Conservation (phyloP, 2,329 filamentous ascomycete species). For the Aspergillus texensis region DNA sequence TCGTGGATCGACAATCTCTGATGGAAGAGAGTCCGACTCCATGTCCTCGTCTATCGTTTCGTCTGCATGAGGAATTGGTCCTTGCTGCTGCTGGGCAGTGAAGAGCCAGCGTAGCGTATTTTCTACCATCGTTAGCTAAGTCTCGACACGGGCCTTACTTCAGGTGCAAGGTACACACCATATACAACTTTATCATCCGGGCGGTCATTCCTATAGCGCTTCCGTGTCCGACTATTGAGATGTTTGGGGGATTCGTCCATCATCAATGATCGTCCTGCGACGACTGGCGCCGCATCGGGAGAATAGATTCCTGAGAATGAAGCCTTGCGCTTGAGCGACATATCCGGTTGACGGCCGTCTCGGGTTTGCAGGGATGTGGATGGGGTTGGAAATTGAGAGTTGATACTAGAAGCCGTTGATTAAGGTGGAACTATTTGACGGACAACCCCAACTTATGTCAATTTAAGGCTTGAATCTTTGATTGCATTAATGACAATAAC, state of each 20-base stretch:
- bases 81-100: constrained; percentile 39
- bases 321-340: constrained; percentile 63
- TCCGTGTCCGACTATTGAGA: constrained; percentile 60
- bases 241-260: constrained; percentile 43
- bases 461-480: neutral
- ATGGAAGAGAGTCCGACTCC: constrained; percentile 28
- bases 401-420: neutral
- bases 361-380: neutral
- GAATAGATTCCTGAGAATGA: constrained; percentile 52
- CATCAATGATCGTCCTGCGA: constrained; percentile 29
- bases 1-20: constrained; percentile 38
- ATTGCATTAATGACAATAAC: neutral
- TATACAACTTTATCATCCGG: constrained; percentile 60
- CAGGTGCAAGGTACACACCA: constrained; percentile 43
- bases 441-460: neutral
- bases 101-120: constrained; percentile 48
- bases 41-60: constrained; percentile 30
- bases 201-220: constrained; percentile 60
- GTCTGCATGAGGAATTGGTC: constrained; percentile 12
- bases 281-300: constrained; percentile 33
- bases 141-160: neutral
- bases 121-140: constrained; percentile 33
- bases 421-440: neutral
- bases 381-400: neutral
- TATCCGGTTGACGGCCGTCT: constrained; percentile 27